Base-by-base conservation (phyloP, 371 early-diverging fungal genomes). In the Mucor circinelloides region DNA sequence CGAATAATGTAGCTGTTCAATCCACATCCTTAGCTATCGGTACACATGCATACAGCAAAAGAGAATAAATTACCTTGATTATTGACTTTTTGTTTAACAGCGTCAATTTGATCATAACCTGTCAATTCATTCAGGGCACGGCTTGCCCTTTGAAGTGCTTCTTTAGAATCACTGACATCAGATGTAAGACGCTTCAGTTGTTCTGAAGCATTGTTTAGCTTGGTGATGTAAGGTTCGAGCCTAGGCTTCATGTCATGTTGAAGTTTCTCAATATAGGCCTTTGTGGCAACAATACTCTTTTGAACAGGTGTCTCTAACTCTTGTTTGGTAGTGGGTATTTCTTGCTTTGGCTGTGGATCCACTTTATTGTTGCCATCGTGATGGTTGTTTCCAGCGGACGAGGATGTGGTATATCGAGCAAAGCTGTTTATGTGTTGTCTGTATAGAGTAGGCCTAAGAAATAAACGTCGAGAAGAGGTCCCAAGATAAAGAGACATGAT, bases 21-120 rank as follows among this genome's bases (percentile, higher is more conserved):
- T 36, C 13, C 13, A 36, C 36, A 10, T 36, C 36, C 36, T 13
- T 36, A 36, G 36, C 13, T 36, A 36, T 30, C 30, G 13, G 34
- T n/a, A n/a, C n/a, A n/a, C 34, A 34, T 34, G 9, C 9, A 34
- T 31, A 31, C 31, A 31, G 7, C 31, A 31, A 2, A 31, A 2
- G 31, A 31, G 5, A 4, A 9, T 34, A 34, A 6, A 34, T 48
- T 85, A 83, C 93, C 90, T 79, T 88, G 82, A 9, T 84, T 76
- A 7, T 87, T 80, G 1, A 97, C 96, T 46, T 83, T 80, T 48
- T 75, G 46, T 72, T 96, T 96, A 9, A 94, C 82, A 3, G 80
- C 69, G 56, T 91, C 90, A 42, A 97, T 91, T 28, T 87, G 80
- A 62, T 87, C 83, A 69, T 95, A 96, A 10, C 96, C 96, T 13